Base-by-base conservation (phyloP, 345 rosid genomes). In the Aegle marmelos region DNA sequence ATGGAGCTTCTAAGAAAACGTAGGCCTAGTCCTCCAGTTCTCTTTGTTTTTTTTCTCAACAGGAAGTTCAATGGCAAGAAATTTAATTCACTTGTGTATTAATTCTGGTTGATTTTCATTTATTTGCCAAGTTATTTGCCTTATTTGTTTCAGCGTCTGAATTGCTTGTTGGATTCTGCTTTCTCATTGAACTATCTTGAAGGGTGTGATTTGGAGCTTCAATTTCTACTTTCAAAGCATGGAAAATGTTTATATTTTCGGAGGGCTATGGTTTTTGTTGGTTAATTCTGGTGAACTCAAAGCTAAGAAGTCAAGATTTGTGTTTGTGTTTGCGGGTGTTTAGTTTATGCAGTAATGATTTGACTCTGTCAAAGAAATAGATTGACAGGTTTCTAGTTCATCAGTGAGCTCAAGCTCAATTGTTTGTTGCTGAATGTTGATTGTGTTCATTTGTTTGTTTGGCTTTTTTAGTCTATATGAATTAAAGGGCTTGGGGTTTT, bases 1-100 rank as follows among this genome's bases (percentile, higher is more conserved):
- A 53, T 1, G 79, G 78, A 82, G 76, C 45, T 81, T 78, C 81
- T 31, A 62, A 78, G 59, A 53, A 53, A 54, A 59, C 58, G 4
- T 59, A 53, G 81, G 76, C 79, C 78, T 82, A 74, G 63, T 78
- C 56, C 67, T 57, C 34, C 25, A 45, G 45, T 64, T 34, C 61
- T 60, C 57, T 16, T 2, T 53, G 22, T 53, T 53, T 53, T 17
- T 53, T 6, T 53, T 53, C 57, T 53, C 19, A 53, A 17, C 22
- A 53, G 7, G 22, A n/a, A 65, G 69, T 24, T 34, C 34, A 22
- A 2, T 17, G 4, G 48, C 37, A 19, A 66, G 33, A 17, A 68
- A 80, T 36, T 76, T 63, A 31, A 50, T 73, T 67, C 19, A 14
- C 6, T 16, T 6, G 7, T 68, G 25, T 77, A 39, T 28, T 31